These are phyloP conservation scores for Botrytis galanthina DNA, from an alignment of 2,329 filamentous ascomycete genomes.

Conservation along the genomic window DNA sequence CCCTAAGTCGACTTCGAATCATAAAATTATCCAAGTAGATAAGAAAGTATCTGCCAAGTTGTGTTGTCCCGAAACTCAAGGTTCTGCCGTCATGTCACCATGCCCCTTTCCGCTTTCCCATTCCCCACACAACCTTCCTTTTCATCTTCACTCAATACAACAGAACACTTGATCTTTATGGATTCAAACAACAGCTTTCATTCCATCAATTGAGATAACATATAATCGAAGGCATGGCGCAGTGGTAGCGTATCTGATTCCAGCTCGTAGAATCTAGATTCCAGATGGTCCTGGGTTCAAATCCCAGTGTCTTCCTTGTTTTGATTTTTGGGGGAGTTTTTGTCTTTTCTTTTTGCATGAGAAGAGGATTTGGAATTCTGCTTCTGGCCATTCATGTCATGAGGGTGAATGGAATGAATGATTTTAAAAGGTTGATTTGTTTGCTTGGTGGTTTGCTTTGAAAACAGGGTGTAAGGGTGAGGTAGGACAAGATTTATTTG, in stretches of 20 bases:
- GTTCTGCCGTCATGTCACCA: neutral
- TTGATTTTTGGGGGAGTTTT: neutral
- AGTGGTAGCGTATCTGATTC: constrained; percentile 6
- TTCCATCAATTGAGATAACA: neutral
- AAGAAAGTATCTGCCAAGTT: neutral
- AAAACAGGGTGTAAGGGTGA: too few species aligned
- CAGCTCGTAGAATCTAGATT: constrained; percentile 24
- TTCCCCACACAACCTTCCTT: neutral
- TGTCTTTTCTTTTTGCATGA: neutral
- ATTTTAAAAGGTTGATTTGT: neutral
- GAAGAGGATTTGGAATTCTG: neutral
- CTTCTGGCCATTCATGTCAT: neutral
- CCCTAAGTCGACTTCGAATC: neutral
- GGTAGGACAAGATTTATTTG: neutral
- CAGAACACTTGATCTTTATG: neutral
- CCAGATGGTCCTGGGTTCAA: constrained; percentile 26
- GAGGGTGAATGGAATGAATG: neutral
- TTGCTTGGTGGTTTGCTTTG: neutral
- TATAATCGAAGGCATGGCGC: constrained; percentile 3
- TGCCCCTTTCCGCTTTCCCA: neutral
- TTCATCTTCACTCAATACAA: neutral
- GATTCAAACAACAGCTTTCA: accelerated
- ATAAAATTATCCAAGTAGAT: neutral
- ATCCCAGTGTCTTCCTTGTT: constrained; percentile 20
- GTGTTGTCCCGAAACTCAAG: neutral